A percentile compares a stretch with the other conserved stretches of the same genome.
phyloP scores from a whole-genome alignment of 192 early-diverging fungal genomes.

The Podila verticillata region DNA sequence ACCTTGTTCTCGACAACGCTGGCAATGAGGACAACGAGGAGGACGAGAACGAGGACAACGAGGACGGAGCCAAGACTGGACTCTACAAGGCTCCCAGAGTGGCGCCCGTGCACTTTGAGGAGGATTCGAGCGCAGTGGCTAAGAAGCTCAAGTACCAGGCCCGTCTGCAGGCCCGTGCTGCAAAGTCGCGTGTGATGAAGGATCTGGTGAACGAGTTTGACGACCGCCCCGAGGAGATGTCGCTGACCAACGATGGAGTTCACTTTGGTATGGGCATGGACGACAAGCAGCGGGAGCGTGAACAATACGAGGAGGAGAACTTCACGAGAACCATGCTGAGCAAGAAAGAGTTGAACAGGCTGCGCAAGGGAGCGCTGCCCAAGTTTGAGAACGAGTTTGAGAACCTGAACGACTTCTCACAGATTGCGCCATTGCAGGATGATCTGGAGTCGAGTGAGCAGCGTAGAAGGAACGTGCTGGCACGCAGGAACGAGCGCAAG shows the following conservation, averaged over 20 bases:
- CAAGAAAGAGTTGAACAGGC: constrained; percentile 77
- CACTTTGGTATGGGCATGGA: constrained; percentile 72
- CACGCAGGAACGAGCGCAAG: constrained; percentile 51
- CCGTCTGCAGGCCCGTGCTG: constrained; percentile 72
- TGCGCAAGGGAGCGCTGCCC: constrained; percentile 64
- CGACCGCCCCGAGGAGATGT: constrained; percentile 84
- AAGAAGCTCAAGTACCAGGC: constrained; percentile 72
- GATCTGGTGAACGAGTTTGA: constrained; percentile 88
- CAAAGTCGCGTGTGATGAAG: constrained; percentile 84
- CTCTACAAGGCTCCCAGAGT: constrained; percentile 89
- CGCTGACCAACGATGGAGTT: constrained; percentile 72
- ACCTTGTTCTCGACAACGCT: constrained; percentile 58
- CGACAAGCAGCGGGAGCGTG: constrained; percentile 66
- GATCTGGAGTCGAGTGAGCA: constrained; percentile 58
- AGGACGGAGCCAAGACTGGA: constrained; percentile 59
- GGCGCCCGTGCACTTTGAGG: constrained; percentile 87
- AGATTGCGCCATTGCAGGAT: constrained; percentile 57
- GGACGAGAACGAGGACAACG: constrained; percentile 32
- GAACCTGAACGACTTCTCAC: constrained; percentile 67
- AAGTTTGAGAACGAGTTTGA: constrained; percentile 89
- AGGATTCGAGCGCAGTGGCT: constrained; percentile 61
- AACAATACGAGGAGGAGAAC: constrained; percentile 89
- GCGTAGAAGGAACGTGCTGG: constrained; percentile 57
- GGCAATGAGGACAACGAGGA: constrained; percentile 52
- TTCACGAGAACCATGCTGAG: constrained; percentile 79